Percentiles rank a stretch among this genome's conserved stretches.
phyloP scores from a whole-genome alignment of 2,329 filamentous ascomycete genomes.

The Diaporthe caulivora region DNA sequence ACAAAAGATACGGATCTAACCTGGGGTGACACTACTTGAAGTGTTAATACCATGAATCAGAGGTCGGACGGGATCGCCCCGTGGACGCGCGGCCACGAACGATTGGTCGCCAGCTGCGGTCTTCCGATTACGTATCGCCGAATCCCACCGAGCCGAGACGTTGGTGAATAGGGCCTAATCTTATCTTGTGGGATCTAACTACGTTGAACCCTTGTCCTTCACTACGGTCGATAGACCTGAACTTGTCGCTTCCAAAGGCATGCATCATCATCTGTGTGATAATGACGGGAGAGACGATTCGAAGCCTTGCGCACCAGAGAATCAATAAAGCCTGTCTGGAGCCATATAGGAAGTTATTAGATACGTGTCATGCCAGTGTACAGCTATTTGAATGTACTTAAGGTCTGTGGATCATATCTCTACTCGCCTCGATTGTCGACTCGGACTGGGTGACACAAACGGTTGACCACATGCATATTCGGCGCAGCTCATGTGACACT shows the following conservation, averaged over 20 bases:
- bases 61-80: neutral
- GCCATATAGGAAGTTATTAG: too few relatives aligned
- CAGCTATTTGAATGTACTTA: too few relatives aligned
- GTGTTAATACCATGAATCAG: constrained; percentile 12
- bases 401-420: neutral
- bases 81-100: constrained; percentile 31
- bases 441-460: neutral
- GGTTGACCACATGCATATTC: neutral
- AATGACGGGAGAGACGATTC: too few relatives aligned
- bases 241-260: too few relatives aligned
- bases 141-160: constrained; percentile 10
- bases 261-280: too few relatives aligned
- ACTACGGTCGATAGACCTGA: neutral
- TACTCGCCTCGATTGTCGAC: neutral
- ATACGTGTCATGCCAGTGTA: too few relatives aligned
- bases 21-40: neutral
- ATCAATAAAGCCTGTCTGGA: too few relatives aligned
- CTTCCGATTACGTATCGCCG: constrained; percentile 28
- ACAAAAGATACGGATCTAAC: neutral
- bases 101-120: neutral
- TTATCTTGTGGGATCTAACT: constrained; percentile 5
- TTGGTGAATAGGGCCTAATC: constrained; percentile 22
- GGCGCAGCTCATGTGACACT: neutral
- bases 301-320: too few relatives aligned
- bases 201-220: neutral